Evolutionary conservation across 2,329 filamentous ascomycete species (phyloP).

Genomic region (Coniochaeta sp.): DNA sequence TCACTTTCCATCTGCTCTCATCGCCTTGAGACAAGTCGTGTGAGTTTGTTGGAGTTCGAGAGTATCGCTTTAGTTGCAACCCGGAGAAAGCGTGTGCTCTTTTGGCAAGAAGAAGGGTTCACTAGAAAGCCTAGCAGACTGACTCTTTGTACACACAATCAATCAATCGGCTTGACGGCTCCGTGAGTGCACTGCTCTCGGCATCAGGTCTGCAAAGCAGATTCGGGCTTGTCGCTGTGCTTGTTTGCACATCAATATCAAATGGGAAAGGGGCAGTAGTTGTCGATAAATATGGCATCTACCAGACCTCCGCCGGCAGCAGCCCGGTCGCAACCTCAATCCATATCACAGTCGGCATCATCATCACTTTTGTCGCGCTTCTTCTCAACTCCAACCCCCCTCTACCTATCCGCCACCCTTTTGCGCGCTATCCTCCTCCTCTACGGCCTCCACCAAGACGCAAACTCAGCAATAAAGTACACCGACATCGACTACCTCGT

Average conservation of each 20-base stretch:
- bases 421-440: constrained; percentile 69
- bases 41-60: too few species aligned
- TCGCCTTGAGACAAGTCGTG: too few species aligned
- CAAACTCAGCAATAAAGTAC: constrained; percentile 87
- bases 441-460: constrained; percentile 90
- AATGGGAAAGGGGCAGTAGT: not conserved
- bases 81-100: not conserved
- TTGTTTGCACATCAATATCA: not conserved
- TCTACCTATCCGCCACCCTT: constrained; percentile 50
- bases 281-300: not conserved
- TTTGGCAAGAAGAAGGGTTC: not conserved
- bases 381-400: constrained; percentile 32
- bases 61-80: too few species aligned
- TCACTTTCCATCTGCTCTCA: too few species aligned
- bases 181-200: not conserved
- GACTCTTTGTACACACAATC: too few species aligned
- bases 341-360: not conserved
- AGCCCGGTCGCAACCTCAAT: not conserved
- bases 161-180: not conserved
- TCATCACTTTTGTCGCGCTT: constrained; percentile 18
- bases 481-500: constrained; percentile 99
- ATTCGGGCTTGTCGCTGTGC: not conserved
- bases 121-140: too few species aligned
- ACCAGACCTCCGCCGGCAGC: constrained; percentile 3
- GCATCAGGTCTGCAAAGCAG: not conserved